A percentile compares a stretch with the other conserved stretches of the same genome.
phyloP scores from a whole-genome alignment of 2,329 filamentous ascomycete species.

The Fusarium irregulare region DNA sequence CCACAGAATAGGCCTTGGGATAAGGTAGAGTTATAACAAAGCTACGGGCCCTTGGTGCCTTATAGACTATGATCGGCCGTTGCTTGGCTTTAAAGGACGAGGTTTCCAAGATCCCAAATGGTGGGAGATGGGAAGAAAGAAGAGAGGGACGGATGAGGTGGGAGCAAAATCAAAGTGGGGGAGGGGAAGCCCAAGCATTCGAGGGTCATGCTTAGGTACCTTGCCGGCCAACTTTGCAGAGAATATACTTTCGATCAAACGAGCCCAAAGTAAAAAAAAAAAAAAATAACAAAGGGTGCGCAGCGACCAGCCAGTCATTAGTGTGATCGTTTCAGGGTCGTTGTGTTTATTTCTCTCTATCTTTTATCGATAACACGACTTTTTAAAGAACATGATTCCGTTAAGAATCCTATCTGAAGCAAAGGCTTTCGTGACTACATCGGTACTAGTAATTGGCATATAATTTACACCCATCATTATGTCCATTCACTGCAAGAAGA shows the following conservation, averaged over 20 bases:
- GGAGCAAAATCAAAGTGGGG: slow-evolving; percentile 44
- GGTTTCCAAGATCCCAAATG: slow-evolving; percentile 42
- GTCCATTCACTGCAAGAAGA: background rate
- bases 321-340: slow-evolving; percentile 27
- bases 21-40: slow-evolving; percentile 12
- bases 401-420: background rate
- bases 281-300: slow-evolving; percentile 39
- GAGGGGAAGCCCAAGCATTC: slow-evolving; percentile 41
- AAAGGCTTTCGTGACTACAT: background rate
- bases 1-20: background rate
- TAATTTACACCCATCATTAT: background rate
- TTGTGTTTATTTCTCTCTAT: slow-evolving; percentile 13
- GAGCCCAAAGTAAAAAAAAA: slow-evolving; percentile 25
- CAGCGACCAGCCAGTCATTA: slow-evolving; percentile 27
- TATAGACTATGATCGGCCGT: slow-evolving; percentile 35
- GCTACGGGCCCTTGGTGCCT: slow-evolving; percentile 37
- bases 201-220: slow-evolving; percentile 29
- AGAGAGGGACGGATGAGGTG: slow-evolving; percentile 42
- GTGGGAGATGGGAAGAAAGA: slow-evolving; percentile 41
- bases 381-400: background rate
- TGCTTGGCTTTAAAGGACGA: slow-evolving; percentile 35
- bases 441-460: background rate
- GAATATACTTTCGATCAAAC: slow-evolving; percentile 22
- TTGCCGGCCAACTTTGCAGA: slow-evolving; percentile 9
- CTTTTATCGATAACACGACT: slow-evolving; percentile 3